Conservation (phyloP, 768 basidiomycete species). For the Mrakia gelida region DNA sequence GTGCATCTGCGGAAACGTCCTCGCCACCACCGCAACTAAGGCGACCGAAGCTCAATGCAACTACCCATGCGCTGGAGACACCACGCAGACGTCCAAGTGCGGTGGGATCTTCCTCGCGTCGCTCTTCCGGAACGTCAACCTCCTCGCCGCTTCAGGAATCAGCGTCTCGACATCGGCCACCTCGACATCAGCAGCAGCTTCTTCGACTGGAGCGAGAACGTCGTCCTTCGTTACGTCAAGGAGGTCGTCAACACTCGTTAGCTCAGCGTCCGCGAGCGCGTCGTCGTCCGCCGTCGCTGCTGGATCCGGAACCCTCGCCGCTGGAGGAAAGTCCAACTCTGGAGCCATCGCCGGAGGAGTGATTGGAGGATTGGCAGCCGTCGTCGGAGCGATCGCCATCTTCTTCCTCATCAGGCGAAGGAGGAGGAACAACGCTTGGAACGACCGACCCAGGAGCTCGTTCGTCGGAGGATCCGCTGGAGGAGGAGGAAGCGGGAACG, state of each 20-base stretch:
- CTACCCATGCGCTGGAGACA: background rate
- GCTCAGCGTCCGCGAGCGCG: background rate
- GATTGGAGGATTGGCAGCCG: background rate
- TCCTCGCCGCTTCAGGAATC: background rate
- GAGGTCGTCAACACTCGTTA: background rate
- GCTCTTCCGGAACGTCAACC: constrained; percentile 5
- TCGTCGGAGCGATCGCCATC: background rate
- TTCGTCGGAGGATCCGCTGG: constrained; percentile 14
- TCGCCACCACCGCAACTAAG: background rate
- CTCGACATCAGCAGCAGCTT: background rate
- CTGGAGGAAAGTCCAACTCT: background rate
- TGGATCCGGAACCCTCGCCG: background rate
- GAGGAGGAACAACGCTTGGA: background rate
- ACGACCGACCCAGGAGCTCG: constrained; percentile 4
- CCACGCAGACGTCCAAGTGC: background rate
- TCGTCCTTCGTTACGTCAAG: background rate
- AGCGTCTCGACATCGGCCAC: background rate
- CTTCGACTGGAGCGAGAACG: background rate
- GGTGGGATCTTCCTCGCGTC: constrained; percentile 13
- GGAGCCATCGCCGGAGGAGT: constrained; percentile 23
- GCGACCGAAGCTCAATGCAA: background rate
- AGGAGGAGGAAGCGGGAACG: background rate
- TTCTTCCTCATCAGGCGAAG: background rate
- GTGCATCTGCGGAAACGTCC: background rate
- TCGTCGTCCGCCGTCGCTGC: constrained; percentile 13